These are phyloP conservation scores for Scenedesmus sp. DNA, from an alignment of 163 green algal genomes.

Conservation along the genomic window DNA sequence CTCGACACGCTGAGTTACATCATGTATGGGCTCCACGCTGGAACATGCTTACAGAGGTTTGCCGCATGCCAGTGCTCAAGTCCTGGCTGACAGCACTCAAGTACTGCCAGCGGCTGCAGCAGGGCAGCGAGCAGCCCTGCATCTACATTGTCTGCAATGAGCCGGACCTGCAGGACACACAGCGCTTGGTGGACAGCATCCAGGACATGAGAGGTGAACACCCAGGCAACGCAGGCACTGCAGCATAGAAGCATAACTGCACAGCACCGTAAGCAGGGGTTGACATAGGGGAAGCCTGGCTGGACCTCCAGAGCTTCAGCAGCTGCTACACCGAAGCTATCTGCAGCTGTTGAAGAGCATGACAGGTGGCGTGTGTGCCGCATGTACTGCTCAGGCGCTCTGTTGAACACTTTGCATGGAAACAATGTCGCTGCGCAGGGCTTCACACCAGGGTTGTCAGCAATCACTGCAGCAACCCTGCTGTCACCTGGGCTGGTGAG, in stretches of 20 bases:
- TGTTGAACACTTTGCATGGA: background rate
- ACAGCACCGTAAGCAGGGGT: too few relatives aligned
- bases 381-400: background rate
- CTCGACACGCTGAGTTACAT: background rate
- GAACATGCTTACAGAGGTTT: background rate
- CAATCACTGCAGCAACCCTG: background rate
- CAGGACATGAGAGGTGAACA: background rate
- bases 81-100: constrained; percentile 5
- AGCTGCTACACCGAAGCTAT: too few relatives aligned
- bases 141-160: constrained; percentile 1
- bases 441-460: background rate
- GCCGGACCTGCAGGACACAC: background rate
- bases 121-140: background rate
- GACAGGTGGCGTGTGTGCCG: too few relatives aligned
- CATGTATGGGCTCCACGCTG: background rate
- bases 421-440: background rate
- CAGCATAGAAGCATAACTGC: too few relatives aligned
- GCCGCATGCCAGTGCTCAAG: background rate
- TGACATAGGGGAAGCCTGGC: too few relatives aligned
- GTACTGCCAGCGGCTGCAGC: constrained; percentile 12
- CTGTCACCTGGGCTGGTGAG: background rate
- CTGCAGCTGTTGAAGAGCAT: too few relatives aligned
- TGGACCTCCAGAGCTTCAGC: too few relatives aligned
- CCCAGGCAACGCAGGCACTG: too few relatives aligned
- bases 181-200: background rate